A percentile compares a stretch with the other conserved stretches of the same genome.
These are phyloP conservation scores for Botrytis aclada DNA, from an alignment of 2,329 filamentous ascomycete genomes.

Conservation along the genomic window DNA sequence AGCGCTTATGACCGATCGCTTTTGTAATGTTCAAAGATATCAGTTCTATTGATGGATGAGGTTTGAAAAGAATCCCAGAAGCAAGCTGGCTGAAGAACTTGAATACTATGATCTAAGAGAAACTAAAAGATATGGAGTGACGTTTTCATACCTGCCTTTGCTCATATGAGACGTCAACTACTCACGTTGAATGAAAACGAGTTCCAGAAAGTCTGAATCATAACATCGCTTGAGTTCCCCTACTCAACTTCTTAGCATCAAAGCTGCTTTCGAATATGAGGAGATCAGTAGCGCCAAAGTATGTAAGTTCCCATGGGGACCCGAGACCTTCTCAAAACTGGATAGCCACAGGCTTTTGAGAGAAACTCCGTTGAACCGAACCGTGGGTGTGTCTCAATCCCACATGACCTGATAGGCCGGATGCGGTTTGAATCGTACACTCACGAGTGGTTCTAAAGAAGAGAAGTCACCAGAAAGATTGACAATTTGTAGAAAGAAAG, in stretches of 20 bases:
- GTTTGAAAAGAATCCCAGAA: background rate
- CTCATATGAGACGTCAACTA: background rate
- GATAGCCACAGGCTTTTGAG: background rate
- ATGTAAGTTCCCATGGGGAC: background rate
- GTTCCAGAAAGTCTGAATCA: slow-evolving; percentile 5
- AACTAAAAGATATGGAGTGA: background rate
- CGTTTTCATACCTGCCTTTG: background rate
- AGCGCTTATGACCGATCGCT: background rate
- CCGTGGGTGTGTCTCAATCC: background rate
- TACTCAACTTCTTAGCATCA: background rate
- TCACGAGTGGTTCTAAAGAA: background rate
- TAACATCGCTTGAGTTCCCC: background rate
- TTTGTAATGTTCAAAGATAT: background rate
- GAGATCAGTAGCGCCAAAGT: background rate
- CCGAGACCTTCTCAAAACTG: slow-evolving; percentile 5
- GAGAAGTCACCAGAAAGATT: background rate
- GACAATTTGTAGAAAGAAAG: background rate
- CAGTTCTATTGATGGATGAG: background rate
- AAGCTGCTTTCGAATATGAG: background rate
- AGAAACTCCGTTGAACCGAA: background rate
- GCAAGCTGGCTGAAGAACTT: background rate
- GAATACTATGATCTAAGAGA: background rate
- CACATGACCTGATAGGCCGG: background rate
- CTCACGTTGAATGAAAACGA: background rate
- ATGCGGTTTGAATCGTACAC: background rate